These are phyloP conservation scores for Teunomyces cretensis DNA, from an alignment of 805 yeast species.

Conservation along the genomic window DNA sequence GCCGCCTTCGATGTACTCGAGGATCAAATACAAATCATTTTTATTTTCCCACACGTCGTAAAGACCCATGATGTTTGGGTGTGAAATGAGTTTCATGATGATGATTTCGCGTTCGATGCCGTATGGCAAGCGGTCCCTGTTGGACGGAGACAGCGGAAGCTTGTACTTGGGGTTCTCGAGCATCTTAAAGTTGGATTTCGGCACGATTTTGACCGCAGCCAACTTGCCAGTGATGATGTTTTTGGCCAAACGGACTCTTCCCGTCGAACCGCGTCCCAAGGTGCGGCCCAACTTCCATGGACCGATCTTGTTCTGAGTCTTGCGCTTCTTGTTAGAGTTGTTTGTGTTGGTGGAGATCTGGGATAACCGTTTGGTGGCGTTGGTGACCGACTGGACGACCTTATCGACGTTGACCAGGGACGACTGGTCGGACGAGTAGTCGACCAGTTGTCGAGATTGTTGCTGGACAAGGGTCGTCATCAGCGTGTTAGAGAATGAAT, in stretches of 20 bases:
- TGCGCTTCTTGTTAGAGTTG: slow-evolving; percentile 42
- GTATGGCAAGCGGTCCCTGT: slow-evolving; percentile 61
- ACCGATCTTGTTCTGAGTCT: slow-evolving; percentile 65
- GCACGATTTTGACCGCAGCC: slow-evolving; percentile 96
- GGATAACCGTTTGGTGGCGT: slow-evolving; percentile 49
- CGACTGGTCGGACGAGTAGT: slow-evolving; percentile 16
- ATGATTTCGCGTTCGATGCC: slow-evolving; percentile 87
- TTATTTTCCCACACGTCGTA: slow-evolving; percentile 89
- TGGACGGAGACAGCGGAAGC: slow-evolving; percentile 34
- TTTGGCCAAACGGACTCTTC: slow-evolving; percentile 89
- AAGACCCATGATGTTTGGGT: slow-evolving; percentile 73
- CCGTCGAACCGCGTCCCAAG: slow-evolving; percentile 94
- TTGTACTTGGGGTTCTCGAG: slow-evolving; percentile 47
- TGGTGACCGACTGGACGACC: slow-evolving; percentile 46
- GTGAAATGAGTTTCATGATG: slow-evolving; percentile 78
- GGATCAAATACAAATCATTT: slow-evolving; percentile 76
- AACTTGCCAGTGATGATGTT: slow-evolving; percentile 80
- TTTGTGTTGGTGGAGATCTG: slow-evolving; percentile 47
- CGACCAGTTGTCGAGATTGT: slow-evolving; percentile 18
- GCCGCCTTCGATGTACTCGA: slow-evolving; percentile 97
- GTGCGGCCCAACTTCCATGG: slow-evolving; percentile 98
- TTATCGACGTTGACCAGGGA: slow-evolving; percentile 28
- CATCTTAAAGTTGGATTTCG: slow-evolving; percentile 68
- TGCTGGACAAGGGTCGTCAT: slow-evolving; percentile 27
- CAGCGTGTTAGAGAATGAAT: not conserved